Evolutionary conservation across 495 filamentous ascomycete genomes (phyloP).

Genomic region (Penicillium manginii): DNA sequence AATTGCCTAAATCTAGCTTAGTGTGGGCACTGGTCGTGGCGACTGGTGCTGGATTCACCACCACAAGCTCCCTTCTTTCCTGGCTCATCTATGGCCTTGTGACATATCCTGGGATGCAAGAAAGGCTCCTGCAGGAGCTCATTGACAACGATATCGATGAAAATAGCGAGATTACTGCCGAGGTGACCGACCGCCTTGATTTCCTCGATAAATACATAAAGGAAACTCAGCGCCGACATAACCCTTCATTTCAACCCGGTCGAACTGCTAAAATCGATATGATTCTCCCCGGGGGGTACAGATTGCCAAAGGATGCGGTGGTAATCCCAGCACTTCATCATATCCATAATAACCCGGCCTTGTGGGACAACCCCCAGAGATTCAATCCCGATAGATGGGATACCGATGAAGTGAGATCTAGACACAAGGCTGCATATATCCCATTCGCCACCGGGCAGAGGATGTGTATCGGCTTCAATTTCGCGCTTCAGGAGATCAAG

Average conservation of each 20-base stretch:
- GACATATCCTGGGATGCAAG: slow-evolving; percentile 53
- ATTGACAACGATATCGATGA: slow-evolving; percentile 47
- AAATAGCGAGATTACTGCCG: slow-evolving; percentile 35
- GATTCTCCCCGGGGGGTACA: slow-evolving; percentile 58
- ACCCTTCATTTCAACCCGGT: slow-evolving; percentile 56
- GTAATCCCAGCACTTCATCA: slow-evolving; percentile 52
- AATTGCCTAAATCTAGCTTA: slow-evolving; percentile 44
- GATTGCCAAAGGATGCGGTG: slow-evolving; percentile 44
- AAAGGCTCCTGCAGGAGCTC: slow-evolving; percentile 54
- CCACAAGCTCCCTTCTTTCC: slow-evolving; percentile 36
- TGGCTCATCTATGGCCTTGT: slow-evolving; percentile 56
- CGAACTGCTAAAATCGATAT: slow-evolving; percentile 53
- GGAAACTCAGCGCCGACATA: slow-evolving; percentile 58
- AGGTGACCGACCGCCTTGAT: slow-evolving; percentile 31
- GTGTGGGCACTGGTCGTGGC: slow-evolving; percentile 30
- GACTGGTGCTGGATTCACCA: slow-evolving; percentile 31
- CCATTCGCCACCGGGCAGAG: slow-evolving; percentile 55
- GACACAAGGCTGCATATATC: slow-evolving; percentile 48
- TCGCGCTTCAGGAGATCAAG: slow-evolving; percentile 58
- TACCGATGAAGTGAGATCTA: slow-evolving; percentile 47
- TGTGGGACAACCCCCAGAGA: slow-evolving; percentile 52
- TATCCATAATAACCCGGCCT: slow-evolving; percentile 53
- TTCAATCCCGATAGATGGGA: slow-evolving; percentile 62
- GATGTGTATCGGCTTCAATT: slow-evolving; percentile 61
- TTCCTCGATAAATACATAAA: slow-evolving; percentile 60